Base-by-base conservation (phyloP, 1,284 basidiomycete species). In the Microstroma glucosiphilum region DNA sequence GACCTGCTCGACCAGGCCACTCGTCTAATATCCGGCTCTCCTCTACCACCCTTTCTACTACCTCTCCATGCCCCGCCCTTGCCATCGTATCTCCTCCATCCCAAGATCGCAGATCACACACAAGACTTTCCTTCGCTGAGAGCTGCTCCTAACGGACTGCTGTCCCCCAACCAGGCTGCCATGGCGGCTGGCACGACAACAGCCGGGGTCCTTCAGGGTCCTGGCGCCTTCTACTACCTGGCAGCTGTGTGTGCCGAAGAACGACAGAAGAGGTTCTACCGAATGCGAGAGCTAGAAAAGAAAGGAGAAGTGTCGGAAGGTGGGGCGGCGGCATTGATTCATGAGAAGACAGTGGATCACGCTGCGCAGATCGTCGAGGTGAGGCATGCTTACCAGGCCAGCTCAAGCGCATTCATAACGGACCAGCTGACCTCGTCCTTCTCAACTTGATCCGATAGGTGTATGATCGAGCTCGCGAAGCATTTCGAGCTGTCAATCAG, bases 191-290 rank as follows among this genome's bases (percentile, higher is more conserved):
- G 64, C 30, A 54, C 46, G 6, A 40, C 37, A 8, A 69, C 72
- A 0, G 48, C 49, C 13, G 55, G 60, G 0, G 21, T 61, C 8
- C 61, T 69, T 4, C 65, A 64, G 26, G 43, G 65, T 1, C 53
- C 72, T 0, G 75, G 64, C 0, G 54, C 63, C 0, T 73, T 68
- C 67, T 71, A 57, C 60, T 76, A 77, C 64, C 63, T 72, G 25
- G 71, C 76, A 0, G 75, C 73, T 17, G 59, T 75, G 1, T 77
- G 75, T 58, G 67, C 70, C 6, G 23, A 71, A 37, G 73, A 77
- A 60, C 62, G 75, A 7, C 64, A 69, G 9, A 48, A 53, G 0
- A 61, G 71, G 11, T 72, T 65, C 60, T 23, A 64, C 9, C 49
- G 59, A 13, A 40, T 66, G 48, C 21, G 40, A 7, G 57, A 48